Evolutionary conservation across 2,329 filamentous ascomycete genomes (phyloP), one percentile per base, ranked within the genome.

Genomic region (Lachnellula arida): DNA sequence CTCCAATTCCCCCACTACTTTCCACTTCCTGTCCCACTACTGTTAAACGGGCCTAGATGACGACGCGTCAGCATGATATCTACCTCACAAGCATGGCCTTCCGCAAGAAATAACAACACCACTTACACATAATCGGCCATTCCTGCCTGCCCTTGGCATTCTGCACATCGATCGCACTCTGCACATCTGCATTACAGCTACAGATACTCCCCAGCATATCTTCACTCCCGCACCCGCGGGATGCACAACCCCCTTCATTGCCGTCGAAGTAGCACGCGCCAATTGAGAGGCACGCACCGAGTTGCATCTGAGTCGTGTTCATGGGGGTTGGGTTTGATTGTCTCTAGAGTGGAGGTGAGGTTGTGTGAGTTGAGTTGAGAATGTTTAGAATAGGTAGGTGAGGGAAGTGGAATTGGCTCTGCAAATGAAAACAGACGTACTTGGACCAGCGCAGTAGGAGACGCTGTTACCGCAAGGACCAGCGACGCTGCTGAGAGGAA

Each of bases 161-260:
- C 50, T 62, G 58, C 12, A 56, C 49, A 42, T 50, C 49, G 12
- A 62, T 34, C 3, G 50, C 60, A 14, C 46, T 39, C 51, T 62
- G 60, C 12, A 62, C 57, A 50, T 56, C 52, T 11, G n/a, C 43
- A 47, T 60, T 62, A 23, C 58, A 60, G 14, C 50, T 57, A 40
- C 60, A 60, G 22, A 55, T 34, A 6, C 34, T 32, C 1, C 60
- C 56, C 11, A 59, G 40, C n/a, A 25, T 5, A 12, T 49, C 17
- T 12, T 34, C n/a, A 48, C 48, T 12, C 42, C 32, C 25, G 49
- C 57, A 61, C n/a, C 55, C 57, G 22, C 46, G 12, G n/a, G 53
- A 58, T 5, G 44, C 46, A 51, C 57, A 61, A 32, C 60, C 55
- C 9, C 43, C 7, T 32, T 49, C 22, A 17, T 46, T 40, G 5